phyloP scores from a whole-genome alignment of 257 asterid species.

The Ophiorrhiza pumila region DNA sequence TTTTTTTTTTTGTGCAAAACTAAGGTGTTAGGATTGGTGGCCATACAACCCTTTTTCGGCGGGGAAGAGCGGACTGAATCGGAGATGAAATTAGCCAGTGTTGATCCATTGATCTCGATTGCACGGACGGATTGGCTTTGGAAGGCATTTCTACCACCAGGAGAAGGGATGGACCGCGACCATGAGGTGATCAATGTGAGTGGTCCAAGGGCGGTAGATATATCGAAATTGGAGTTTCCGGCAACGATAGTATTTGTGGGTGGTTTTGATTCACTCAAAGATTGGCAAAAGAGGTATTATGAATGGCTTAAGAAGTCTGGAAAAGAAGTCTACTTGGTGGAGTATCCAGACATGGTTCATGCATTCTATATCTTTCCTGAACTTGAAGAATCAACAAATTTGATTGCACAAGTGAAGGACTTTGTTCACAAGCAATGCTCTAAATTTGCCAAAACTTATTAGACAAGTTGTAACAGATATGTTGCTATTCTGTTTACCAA shows the following conservation, averaged over 20 bases:
- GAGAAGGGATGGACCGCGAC: conserved; percentile 42
- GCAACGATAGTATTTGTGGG: conserved; percentile 60
- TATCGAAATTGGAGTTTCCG: conserved; percentile 55
- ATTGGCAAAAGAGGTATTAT: conserved; percentile 65
- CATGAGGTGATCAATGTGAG: conserved; percentile 63
- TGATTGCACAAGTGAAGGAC: conserved; percentile 34
- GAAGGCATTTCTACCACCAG: conserved; percentile 52
- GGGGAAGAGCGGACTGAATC: conserved; percentile 62
- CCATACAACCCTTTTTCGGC: conserved; percentile 80
- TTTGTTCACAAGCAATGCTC: conserved; percentile 46
- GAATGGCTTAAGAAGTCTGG: conserved; percentile 61
- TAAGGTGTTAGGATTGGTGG: conserved; percentile 59
- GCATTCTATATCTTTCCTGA: conserved; percentile 69
- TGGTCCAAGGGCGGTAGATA: conserved; percentile 66
- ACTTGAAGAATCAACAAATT: conserved; percentile 47
- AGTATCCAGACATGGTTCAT: conserved; percentile 67
- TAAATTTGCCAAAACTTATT: conserved; percentile 12
- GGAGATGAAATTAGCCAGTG: conserved; percentile 35
- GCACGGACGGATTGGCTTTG: conserved; percentile 57
- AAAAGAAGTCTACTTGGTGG: conserved; percentile 47
- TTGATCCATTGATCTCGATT: conserved; percentile 40
- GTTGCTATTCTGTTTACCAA: neutral
- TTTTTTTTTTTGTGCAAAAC: no score
- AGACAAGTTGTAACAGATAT: neutral
- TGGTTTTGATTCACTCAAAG: conserved; percentile 68